Evolutionary conservation across 305 asterid species (phyloP), one percentile per base, ranked within the genome.

Genomic region (Ilex paraguariensis): DNA sequence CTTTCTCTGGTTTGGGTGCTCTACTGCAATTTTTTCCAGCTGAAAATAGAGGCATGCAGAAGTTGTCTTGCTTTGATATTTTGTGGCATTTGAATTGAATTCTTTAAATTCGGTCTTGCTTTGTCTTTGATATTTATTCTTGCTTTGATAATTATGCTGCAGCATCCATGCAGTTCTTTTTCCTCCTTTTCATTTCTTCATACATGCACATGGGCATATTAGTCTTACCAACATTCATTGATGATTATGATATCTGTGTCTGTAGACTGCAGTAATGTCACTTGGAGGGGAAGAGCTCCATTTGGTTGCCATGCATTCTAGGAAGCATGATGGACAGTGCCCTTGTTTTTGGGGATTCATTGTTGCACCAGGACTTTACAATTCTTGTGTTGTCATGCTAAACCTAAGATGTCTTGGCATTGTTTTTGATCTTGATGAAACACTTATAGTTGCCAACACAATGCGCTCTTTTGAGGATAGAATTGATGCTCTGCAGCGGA

Each of bases 361-460:
- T 68, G 83, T 87, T 58, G 63, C 95, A 50, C 67, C 90, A 14
- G 88, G 90, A 71, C 78, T 92, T 31, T 90, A 90, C 73, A 71
- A 75, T 70, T 92, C 94, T 62, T 87, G 96, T 81, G 91, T 92
- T 73, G 83, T 79, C 76, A 82, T 92, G 95, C 83, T 92, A 75
- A 90, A 92, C 75, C 95, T 85, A 62, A 84, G 98, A 80, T 92
- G 98, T 70, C 97, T 92, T 49, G 95, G 95, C 75, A 90, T 92
- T 56, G 97, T 92, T 49, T 92, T 92, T 77, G 98, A 92, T 82
- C 96, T 92, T 60, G 98, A 92, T 65, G 98, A 92, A 82, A 92
- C 98, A 21, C 95, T 92, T 55, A 75, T 90, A 61, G 98, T 92
- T 39, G 97, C 98, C 61, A 92, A 92, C 72, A 92, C 98, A 57